Evolutionary conservation across 768 basidiomycete species (phyloP), one percentile per base, ranked within the genome.

Genomic region (Agaricus sinodeliciosus): DNA sequence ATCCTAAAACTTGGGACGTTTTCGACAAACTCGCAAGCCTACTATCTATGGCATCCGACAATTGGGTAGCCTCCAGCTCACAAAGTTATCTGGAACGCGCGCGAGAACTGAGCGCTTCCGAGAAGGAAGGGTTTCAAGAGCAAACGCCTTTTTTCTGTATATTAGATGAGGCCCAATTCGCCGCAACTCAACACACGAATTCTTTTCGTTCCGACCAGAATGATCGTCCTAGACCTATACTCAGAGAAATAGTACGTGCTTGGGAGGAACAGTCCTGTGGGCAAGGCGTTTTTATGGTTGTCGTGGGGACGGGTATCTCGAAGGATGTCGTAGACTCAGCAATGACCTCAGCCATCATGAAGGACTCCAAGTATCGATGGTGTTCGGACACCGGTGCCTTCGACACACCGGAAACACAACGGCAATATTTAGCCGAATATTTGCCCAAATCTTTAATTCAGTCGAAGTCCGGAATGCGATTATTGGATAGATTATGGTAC

Each of bases 311-410:
- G 3, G 74, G 72, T 1, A 71, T 76, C 13, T 73, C 72, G 11
- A 74, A 75, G 58, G 69, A 72, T 48, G 67, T 71, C 12, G 72
- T 76, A 6, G 70, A 73, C 53, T 69, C 69, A 49, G 72, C 72
- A 0, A 73, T 75, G 71, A 67, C 72, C 2, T 72, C 71, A 5
- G 74, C 71, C 1, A 69, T 74, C 44, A 74, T 76, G 73, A 76
- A 76, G 54, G 72, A 73, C 28, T 73, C 72, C 0, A 62, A 63
- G 18, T 74, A 76, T 52, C 69, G 74, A 4, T 72, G 70, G 71
- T 74, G 71, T 55, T 74, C 70, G 0, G 72, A 74, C 49, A 76
- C 73, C 0, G 74, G 74, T 0, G 73, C 72, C 4, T 76, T 76
- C 52, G 71, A 72, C 44, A 55, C 58, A 9, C 50, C 58, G 46